A percentile compares a stretch with the other conserved stretches of the same genome.
Conservation (phyloP, 352 stramenopile genomes). For the Phytophthora kernoviae region DNA sequence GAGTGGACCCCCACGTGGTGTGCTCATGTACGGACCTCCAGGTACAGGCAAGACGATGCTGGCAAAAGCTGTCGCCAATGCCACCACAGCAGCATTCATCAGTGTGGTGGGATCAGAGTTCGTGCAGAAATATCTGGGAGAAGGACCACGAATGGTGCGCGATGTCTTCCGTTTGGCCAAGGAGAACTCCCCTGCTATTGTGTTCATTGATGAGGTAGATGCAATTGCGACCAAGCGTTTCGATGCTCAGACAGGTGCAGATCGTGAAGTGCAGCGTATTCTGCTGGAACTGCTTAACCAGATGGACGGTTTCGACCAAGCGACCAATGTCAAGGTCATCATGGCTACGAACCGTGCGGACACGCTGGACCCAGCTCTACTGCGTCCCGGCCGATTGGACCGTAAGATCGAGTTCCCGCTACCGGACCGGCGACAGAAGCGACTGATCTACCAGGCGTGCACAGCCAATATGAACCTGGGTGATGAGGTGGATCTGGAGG, state of each 20-base stretch:
- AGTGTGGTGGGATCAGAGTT: constrained; percentile 98
- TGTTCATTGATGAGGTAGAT: constrained; percentile 99
- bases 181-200: constrained; percentile 98
- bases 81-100: constrained; percentile 99
- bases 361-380: constrained; percentile 98
- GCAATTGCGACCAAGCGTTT: constrained; percentile 99
- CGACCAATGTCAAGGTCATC: constrained; percentile 99
- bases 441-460: constrained; percentile 99
- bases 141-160: constrained; percentile 99
- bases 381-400: constrained; percentile 98
- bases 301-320: constrained; percentile 99
- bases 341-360: constrained; percentile 99
- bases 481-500: constrained; percentile 99
- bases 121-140: constrained; percentile 99
- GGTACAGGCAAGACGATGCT: constrained; percentile 99
- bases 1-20: constrained; percentile 99
- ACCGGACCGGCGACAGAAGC: constrained; percentile 99
- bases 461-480: constrained; percentile 99
- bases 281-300: constrained; percentile 99
- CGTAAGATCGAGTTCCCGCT: constrained; percentile 99
- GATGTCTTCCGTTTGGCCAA: constrained; percentile 99
- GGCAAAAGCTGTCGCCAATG: constrained; percentile 99
- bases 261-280: constrained; percentile 98
- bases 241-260: constrained; percentile 97
- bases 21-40: constrained; percentile 97